Evolutionary conservation across 2,329 filamentous ascomycete genomes (phyloP), one percentile per base, ranked within the genome.

Genomic region (Massarina eburnea): DNA sequence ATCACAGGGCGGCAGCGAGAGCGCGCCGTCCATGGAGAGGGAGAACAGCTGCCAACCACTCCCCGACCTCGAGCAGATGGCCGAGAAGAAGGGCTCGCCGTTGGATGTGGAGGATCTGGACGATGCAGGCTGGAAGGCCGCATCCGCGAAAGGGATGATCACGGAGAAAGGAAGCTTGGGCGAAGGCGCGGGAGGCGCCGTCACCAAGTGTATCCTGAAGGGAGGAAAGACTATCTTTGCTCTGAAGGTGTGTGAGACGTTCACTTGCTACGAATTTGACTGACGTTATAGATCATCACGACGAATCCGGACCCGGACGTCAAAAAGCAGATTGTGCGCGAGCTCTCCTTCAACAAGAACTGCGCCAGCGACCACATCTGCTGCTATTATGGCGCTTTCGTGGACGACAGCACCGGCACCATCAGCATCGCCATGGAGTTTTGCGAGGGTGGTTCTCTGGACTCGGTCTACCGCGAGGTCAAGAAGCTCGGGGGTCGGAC

Each of bases 391-490:
- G 94, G 94, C 53, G 92, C 92, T 32, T 99, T 97, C 68, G 89
- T 95, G 68, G 92, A 99, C 67, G 88, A 94, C 47, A 87, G 90
- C n/a, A 95, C 90, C 8, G 90, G 91, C 40, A 97, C 92, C 38
- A 97, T 99, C 57, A 96, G 90, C 38, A 99, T 99, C 65, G 91
- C 91, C 46, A 99, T 99, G 94, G 94, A 99, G 69, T 97, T 95
- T 63, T 99, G 94, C 68, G 94, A 97, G 72, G 94, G 94, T 46
- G 94, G 94, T 42, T 96, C 90, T 37, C 80, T 99, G 17, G 91
- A 99, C 74, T 94, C 89, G 67, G 94, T 99, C 55, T 99, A 99
- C 76, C 89, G 89, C 57, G 94, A 99, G 73, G 91, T 99, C 27
- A 96, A 96, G 76, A 90, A 94, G 59, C 82, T 97, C 2, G 92